A percentile compares a stretch with the other conserved stretches of the same genome.
phyloP scores from a whole-genome alignment of 495 filamentous ascomycete genomes.

The Xylaria grammica region DNA sequence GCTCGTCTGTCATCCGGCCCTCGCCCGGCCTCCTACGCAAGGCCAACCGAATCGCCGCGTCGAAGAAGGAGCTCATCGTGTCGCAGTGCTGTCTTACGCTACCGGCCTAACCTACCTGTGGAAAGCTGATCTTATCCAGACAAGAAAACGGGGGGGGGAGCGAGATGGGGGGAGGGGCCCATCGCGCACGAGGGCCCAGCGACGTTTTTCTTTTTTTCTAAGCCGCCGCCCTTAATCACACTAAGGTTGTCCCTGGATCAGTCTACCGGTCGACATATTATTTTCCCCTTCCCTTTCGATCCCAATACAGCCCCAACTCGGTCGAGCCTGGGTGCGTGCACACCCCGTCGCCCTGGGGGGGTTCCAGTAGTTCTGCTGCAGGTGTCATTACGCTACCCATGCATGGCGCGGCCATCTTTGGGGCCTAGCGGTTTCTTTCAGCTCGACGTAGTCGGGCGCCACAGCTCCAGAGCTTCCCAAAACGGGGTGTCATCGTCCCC shows the following conservation, averaged over 20 bases:
- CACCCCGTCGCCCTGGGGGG: not conserved
- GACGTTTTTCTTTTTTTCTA: not conserved
- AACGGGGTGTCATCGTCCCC: constrained; percentile 7
- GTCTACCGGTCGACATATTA: too few species aligned
- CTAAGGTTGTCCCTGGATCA: too few species aligned
- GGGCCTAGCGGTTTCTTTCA: constrained; percentile 10
- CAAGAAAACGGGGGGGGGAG: not conserved
- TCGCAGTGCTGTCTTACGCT: not conserved
- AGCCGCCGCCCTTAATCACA: too few species aligned
- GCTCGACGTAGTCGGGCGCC: not conserved
- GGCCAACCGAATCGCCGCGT: constrained; percentile 27
- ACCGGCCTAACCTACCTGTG: not conserved
- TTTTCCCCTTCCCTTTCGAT: too few species aligned
- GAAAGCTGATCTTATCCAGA: not conserved
- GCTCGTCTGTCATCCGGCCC: constrained; percentile 32
- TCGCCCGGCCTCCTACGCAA: constrained; percentile 30
- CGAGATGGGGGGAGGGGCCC: not conserved
- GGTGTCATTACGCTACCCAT: constrained; percentile 13
- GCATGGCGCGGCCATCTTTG: not conserved
- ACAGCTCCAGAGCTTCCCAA: constrained; percentile 20
- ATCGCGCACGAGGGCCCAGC: not conserved
- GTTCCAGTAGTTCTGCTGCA: not conserved
- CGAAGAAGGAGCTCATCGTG: constrained; percentile 34
- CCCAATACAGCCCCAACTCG: not conserved
- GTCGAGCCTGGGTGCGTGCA: not conserved